These are phyloP conservation scores for Apiotrichum laibachii DNA, from an alignment of 1,284 basidiomycete species.

Conservation along the genomic window DNA sequence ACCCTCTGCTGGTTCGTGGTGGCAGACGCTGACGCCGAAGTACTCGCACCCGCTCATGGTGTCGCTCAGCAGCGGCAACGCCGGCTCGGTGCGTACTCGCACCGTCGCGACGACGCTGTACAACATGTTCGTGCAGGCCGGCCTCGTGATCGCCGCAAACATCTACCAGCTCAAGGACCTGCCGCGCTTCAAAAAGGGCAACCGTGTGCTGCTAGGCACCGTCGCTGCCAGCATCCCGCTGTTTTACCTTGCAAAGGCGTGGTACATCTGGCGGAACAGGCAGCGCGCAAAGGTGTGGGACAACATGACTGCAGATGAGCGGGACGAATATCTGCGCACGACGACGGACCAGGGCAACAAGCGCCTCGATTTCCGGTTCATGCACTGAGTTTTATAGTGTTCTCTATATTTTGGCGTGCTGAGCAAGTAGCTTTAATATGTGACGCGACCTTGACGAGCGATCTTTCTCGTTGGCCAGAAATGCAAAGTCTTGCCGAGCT, in stretches of 20 bases:
- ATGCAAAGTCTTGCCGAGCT: too few species aligned
- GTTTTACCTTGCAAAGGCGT: constrained; percentile 25
- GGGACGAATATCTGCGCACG: constrained; percentile 28
- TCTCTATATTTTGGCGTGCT: not conserved
- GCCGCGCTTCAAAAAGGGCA: constrained; percentile 41
- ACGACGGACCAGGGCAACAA: constrained; percentile 38
- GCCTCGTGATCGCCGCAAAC: constrained; percentile 33
- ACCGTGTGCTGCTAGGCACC: constrained; percentile 35
- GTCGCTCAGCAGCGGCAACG: constrained; percentile 32
- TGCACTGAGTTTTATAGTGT: not conserved
- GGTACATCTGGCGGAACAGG: constrained; percentile 30
- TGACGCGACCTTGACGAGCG: not conserved
- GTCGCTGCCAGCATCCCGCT: constrained; percentile 22
- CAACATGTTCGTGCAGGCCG: constrained; percentile 44
- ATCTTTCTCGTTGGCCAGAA: too few species aligned
- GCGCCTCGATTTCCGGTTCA: constrained; percentile 18
- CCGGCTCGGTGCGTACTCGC: constrained; percentile 41
- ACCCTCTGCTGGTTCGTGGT: not conserved
- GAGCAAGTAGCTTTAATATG: not conserved
- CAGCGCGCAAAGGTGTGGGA: constrained; percentile 32
- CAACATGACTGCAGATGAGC: constrained; percentile 25
- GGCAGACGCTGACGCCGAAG: not conserved
- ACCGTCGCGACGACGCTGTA: constrained; percentile 40
- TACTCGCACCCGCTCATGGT: constrained; percentile 26
- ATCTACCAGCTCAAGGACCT: constrained; percentile 35